These are phyloP conservation scores for Rosa rugosa DNA, from an alignment of 306 rosid genomes.

Conservation along the genomic window DNA sequence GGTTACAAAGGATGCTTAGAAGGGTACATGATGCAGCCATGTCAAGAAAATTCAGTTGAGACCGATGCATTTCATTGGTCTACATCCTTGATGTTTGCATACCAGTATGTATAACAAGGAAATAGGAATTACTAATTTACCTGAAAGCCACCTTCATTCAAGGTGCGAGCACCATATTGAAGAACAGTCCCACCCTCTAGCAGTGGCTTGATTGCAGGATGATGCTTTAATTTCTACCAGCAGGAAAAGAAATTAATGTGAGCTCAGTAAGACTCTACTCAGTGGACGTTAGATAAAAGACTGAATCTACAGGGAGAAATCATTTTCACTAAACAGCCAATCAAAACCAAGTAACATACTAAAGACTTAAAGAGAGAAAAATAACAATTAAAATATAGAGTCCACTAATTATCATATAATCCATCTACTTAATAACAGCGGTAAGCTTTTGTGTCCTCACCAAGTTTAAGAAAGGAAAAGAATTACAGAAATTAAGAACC, in stretches of 20 bases:
- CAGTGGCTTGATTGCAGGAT: conserved; percentile 74
- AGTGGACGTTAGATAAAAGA: neutral
- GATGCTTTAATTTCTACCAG: conserved; percentile 78
- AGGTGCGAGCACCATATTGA: conserved; percentile 94
- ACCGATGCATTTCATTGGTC: conserved; percentile 9
- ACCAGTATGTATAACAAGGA: conserved; percentile 10
- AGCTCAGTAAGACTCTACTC: conserved; percentile 10
- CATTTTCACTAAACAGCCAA: conserved; percentile 16
- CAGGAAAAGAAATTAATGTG: conserved; percentile 15
- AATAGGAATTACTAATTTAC: conserved; percentile 27
- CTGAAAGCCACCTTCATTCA: conserved; percentile 98
- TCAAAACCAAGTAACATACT: neutral
- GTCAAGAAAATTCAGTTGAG: conserved; percentile 10
- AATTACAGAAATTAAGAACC: neutral
- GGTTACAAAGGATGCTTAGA: neutral
- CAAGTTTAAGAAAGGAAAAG: neutral
- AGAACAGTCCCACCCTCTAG: conserved; percentile 86
- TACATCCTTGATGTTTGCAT: conserved; percentile 14
- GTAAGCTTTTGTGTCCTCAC: neutral
- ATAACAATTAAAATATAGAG: neutral
- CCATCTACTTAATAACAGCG: neutral
- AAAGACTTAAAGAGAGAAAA: neutral
- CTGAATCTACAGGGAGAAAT: conserved; percentile 11
- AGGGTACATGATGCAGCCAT: conserved; percentile 15
- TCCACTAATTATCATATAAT: neutral